phyloP scores from a whole-genome alignment of 257 asterid genomes.

The Solanum chiquidenum region DNA sequence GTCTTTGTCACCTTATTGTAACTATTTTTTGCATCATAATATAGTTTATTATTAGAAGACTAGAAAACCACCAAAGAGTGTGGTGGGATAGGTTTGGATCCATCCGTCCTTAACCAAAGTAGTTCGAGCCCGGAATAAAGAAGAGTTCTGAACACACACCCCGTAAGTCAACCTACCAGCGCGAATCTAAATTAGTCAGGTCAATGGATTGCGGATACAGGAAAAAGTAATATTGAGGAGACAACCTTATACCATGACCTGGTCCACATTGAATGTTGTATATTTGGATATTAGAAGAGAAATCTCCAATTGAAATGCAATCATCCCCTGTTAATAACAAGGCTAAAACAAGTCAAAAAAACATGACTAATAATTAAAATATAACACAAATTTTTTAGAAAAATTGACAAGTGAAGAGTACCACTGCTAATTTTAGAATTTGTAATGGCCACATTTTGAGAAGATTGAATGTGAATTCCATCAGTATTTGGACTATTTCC shows the following conservation, averaged over 20 bases:
- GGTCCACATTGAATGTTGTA: constrained; percentile 51
- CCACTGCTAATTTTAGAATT: constrained; percentile 41
- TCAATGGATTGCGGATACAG: not conserved
- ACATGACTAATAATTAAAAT: not conserved
- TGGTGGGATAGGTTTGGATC: not conserved
- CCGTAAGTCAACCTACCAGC: not conserved
- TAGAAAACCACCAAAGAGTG: not conserved
- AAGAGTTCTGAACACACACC: too few species aligned
- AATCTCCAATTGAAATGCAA: constrained; percentile 72
- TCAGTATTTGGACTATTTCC: constrained; percentile 65
- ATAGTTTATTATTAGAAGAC: not conserved
- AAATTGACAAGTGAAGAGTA: not conserved
- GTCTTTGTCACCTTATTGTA: not conserved
- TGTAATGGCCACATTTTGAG: constrained; percentile 26
- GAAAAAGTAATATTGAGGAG: not conserved
- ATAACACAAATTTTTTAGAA: not conserved
- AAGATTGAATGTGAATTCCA: constrained; percentile 68
- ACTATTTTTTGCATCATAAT: not conserved
- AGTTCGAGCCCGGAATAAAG: not conserved
- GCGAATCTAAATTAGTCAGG: not conserved
- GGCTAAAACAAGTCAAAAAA: not conserved
- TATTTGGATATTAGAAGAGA: constrained; percentile 30
- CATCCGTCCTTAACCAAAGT: not conserved
- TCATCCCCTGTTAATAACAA: constrained; percentile 46
- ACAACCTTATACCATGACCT: constrained; percentile 82